Conservation (phyloP, 768 basidiomycete genomes). For the Mycena pura region DNA sequence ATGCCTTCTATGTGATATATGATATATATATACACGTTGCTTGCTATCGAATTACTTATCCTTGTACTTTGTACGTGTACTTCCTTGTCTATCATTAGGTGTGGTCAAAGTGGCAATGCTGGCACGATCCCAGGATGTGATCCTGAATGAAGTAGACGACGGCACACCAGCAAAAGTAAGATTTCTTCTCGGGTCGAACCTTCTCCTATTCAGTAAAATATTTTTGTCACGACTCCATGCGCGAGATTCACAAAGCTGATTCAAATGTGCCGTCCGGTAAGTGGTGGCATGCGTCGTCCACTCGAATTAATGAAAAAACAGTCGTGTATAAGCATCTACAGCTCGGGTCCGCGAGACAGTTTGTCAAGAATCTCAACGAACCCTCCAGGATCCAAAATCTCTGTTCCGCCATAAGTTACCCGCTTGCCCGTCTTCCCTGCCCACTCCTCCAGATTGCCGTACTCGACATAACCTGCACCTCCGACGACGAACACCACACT, state of each 20-base stretch:
- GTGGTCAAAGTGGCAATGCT: background rate
- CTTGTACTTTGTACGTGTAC: background rate
- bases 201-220: no score
- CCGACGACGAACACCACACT: constrained; percentile 95
- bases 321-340: background rate
- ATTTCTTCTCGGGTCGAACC: no score
- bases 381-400: constrained; percentile 88
- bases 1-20: background rate
- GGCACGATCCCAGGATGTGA: no score
- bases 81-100: background rate
- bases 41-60: background rate
- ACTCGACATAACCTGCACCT: constrained; percentile 97
- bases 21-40: no score
- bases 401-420: constrained; percentile 95
- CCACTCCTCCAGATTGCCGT: constrained; percentile 96
- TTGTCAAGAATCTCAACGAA: constrained; percentile 78
- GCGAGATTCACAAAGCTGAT: no score
- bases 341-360: constrained; percentile 42
- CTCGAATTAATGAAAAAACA: no score
- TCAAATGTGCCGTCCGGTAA: no score
- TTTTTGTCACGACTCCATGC: no score
- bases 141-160: no score
- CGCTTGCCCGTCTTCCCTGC: constrained; percentile 80
- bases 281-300: no score
- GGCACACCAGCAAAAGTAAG: no score